Conservation (phyloP, 2,329 filamentous ascomycete genomes). For the Epicoccum sorghinum region DNA sequence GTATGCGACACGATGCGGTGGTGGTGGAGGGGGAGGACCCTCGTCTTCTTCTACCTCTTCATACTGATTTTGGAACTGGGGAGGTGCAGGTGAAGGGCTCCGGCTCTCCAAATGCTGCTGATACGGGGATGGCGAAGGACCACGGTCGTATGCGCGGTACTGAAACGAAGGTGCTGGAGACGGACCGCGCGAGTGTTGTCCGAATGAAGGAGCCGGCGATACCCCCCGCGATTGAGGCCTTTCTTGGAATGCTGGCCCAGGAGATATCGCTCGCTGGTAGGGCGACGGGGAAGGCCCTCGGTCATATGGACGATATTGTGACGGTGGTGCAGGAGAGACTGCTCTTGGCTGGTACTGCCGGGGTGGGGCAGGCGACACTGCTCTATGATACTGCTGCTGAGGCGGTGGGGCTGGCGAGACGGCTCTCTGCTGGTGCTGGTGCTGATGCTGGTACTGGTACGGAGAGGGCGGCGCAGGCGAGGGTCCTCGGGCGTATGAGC, state of each 20-base stretch:
- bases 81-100: conserved; percentile 38
- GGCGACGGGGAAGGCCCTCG: conserved; percentile 36
- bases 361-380: conserved; percentile 33
- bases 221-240: conserved; percentile 31
- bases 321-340: conserved; percentile 38
- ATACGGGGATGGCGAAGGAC: conserved; percentile 49
- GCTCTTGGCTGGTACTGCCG: conserved; percentile 31
- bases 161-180: conserved; percentile 46
- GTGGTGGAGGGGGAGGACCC: conserved; percentile 83
- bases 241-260: conserved; percentile 34
- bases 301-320: conserved; percentile 29
- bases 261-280: conserved; percentile 42
- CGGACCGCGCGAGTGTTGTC: conserved; percentile 30
- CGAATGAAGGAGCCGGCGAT: conserved; percentile 42
- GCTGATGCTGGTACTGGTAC: conserved; percentile 28
- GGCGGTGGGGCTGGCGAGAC: conserved; percentile 37
- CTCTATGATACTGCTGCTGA: conserved; percentile 26
- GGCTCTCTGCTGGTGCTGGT: conserved; percentile 23
- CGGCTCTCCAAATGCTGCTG: conserved; percentile 34
- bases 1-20: conserved; percentile 71
- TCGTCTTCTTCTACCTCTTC: conserved; percentile 52
- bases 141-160: conserved; percentile 46
- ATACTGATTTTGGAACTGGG: conserved; percentile 28
- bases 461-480: conserved; percentile 36
- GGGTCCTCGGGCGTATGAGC: conserved; percentile 10